Evolutionary conservation across 257 asterid species (phyloP).

Genomic region (Gynochthodes officinalis): DNA sequence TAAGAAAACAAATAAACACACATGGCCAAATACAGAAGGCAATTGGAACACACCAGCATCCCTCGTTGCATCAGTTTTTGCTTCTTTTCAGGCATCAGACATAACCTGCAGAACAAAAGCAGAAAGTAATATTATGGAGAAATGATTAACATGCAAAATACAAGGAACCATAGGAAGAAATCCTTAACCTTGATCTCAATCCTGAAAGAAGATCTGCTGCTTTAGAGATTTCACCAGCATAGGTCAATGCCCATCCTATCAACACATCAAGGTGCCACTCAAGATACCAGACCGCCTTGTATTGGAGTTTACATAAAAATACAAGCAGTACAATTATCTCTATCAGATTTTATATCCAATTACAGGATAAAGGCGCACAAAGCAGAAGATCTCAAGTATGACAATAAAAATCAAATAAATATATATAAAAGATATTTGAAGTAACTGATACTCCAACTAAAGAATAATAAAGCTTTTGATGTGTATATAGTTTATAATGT

Average conservation of each 20-base stretch:
- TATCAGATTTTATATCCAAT: slow-evolving; percentile 11
- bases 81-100: slow-evolving; percentile 72
- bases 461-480: background rate
- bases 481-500: background rate
- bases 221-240: slow-evolving; percentile 44
- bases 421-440: background rate
- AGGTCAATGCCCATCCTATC: slow-evolving; percentile 69
- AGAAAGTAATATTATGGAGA: slow-evolving; percentile 9
- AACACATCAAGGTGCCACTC: slow-evolving; percentile 95
- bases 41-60: slow-evolving; percentile 46
- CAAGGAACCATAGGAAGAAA: background rate
- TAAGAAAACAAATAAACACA: background rate
- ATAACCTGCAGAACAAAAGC: slow-evolving; percentile 41
- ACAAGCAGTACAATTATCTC: slow-evolving; percentile 6
- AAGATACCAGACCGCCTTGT: slow-evolving; percentile 73
- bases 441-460: background rate
- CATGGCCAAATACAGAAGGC: background rate
- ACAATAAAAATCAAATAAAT: background rate
- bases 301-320: slow-evolving; percentile 17
- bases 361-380: background rate
- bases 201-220: slow-evolving; percentile 73
- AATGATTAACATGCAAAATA: background rate
- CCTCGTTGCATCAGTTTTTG: slow-evolving; percentile 55
- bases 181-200: slow-evolving; percentile 57
- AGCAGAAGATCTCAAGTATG: background rate